Evolutionary conservation across 2,329 filamentous ascomycete species (phyloP), one percentile per base, ranked within the genome.

Genomic region (Aspergillus aculeatus): DNA sequence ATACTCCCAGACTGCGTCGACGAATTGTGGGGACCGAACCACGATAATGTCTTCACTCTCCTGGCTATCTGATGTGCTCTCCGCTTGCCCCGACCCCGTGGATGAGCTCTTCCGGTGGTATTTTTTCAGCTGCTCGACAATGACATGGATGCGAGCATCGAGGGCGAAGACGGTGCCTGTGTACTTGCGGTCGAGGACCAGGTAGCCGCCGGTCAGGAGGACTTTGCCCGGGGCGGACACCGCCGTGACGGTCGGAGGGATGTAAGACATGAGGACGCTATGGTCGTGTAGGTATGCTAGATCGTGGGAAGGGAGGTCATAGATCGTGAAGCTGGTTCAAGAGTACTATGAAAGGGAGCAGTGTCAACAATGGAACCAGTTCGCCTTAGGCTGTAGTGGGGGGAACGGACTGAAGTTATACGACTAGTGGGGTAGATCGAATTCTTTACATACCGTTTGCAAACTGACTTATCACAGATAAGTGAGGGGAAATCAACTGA

Each of bases 171-270:
- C 86, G 19, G 87, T 80, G 38, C 89, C 94, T 3, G 90, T 95
- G 77, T 97, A 92, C 62, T 84, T 82, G 62, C 91, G 87, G 79
- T 98, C 94, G 50, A 99, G 87, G 23, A 97, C 94, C 50, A 98
- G 87, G 77, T 98, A 99, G 62, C 95, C 95, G 64, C 95, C 95
- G 4, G 94, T 92, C 56, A 98, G 85, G 65, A 99, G 85, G 62
- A 99, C 95, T 81, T 99, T 99, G 68, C 95, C 95, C 19, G 95
- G 95, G 23, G 95, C 94, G 64, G 95, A 98, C 66, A 96, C 86
- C 71, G 88, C 89, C 53, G 79, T 76, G 57, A 69, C 64, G 4
- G 68, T 64, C 35, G 67, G 64, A 44, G 70, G 64, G 56, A 57
- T 63, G 38, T 54, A 63, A 50, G 61, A 59, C 60, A 60, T 60